Conservation (phyloP, 768 basidiomycete genomes). For the Leccinum barrowsii region DNA sequence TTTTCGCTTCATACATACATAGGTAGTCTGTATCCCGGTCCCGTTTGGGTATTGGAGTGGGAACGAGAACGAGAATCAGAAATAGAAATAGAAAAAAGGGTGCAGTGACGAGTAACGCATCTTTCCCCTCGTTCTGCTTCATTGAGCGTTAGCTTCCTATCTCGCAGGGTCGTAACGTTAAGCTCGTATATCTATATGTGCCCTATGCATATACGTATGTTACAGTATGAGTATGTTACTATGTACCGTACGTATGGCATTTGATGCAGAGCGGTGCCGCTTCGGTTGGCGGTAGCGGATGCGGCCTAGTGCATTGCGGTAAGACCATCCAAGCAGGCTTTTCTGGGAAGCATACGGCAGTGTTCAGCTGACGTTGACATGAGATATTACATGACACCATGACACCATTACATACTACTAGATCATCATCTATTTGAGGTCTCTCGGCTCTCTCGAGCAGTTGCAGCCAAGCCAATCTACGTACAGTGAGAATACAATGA, state of each 20-base stretch:
- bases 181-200: background rate
- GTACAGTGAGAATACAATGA: constrained; percentile 8
- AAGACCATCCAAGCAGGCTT: background rate
- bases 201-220: background rate
- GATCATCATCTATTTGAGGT: background rate
- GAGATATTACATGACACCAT: background rate
- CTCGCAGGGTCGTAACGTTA: background rate
- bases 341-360: background rate
- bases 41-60: background rate
- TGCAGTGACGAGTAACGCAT: background rate
- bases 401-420: background rate
- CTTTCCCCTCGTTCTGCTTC: background rate
- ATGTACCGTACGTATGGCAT: background rate
- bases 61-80: background rate
- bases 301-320: background rate
- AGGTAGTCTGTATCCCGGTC: background rate
- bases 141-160: background rate
- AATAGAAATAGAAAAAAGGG: background rate
- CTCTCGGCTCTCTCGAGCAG: background rate
- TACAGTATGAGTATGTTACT: background rate
- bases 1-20: background rate
- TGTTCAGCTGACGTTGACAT: background rate
- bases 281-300: background rate
- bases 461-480: background rate
- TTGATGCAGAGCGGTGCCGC: background rate